Evolutionary conservation across 2,329 filamentous ascomycete species (phyloP), one percentile per base, ranked within the genome.

Genomic region (Amphichorda felina): DNA sequence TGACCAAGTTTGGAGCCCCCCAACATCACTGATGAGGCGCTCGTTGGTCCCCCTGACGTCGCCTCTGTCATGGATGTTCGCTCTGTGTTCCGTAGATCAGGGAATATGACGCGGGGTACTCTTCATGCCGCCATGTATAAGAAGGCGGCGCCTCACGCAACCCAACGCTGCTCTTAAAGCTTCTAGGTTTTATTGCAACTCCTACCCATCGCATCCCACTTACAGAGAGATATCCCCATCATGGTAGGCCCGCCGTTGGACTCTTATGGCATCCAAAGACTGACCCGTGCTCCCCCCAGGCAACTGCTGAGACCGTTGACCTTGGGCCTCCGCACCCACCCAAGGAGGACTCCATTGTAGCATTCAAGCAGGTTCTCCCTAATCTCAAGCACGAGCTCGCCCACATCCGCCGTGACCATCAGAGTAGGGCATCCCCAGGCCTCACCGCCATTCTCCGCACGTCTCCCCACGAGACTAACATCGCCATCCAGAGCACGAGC

Each of bases 401-500:
- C 24, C 66, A 68, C 43, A 55, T 63, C 26, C 64, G 66, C 26
- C 65, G 63, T 40, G 53, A 65, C 17, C 55, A 62, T 34, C 50
- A 63, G 37, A 69, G 64, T 66, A 47, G 25, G 55, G 26, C 15
- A 19, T 8, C 9, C 6, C 30, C 9, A 6, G 13, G 4, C n/a
- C 35, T 19, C 10, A 8, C 11, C 35, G 31, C 46, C 17, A 44
- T n/a, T n/a, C n/a, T n/a, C n/a, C n/a, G n/a, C n/a, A n/a, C n/a
- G n/a, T n/a, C n/a, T n/a, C n/a, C 14, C 14, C 26, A 26, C 11
- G 8, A 10, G 32, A 34, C 17, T 34, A 19, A 13, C n/a, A n/a
- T n/a, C n/a, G n/a, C n/a, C n/a, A n/a, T n/a, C n/a, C 24, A 68
- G 68, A 72, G 45, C 70, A 74, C 43, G 69, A 72, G 42, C 61